phyloP scores from a whole-genome alignment of 208 protist genomes.

The Balamuthia mandrillaris region DNA sequence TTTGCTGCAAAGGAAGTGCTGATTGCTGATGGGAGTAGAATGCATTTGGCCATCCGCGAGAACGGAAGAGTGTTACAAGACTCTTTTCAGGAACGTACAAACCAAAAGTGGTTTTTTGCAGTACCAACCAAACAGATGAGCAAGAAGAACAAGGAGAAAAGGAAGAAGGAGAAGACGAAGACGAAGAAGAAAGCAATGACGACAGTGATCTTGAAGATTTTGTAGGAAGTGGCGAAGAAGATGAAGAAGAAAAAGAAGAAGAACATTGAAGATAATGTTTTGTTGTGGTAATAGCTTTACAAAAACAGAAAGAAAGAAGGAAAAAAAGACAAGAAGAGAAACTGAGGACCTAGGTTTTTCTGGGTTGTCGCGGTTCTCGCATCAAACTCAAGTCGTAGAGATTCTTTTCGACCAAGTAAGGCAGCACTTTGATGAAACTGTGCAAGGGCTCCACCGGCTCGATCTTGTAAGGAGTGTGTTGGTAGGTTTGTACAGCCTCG shows the following conservation, averaged over 20 bases:
- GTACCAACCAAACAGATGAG: too few relatives aligned
- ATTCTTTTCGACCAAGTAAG: conserved; percentile 3
- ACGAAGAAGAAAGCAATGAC: not conserved
- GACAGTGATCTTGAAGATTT: not conserved
- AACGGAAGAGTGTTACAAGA: too few relatives aligned
- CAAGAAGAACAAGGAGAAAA: too few relatives aligned
- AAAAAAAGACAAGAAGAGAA: too few relatives aligned
- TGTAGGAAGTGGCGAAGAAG: not conserved
- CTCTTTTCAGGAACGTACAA: too few relatives aligned
- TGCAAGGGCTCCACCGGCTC: not conserved
- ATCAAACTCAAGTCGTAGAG: conserved; percentile 19
- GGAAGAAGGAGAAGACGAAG: not conserved
- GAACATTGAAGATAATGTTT: not conserved
- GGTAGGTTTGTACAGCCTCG: conserved; percentile 29
- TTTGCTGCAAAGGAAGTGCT: too few relatives aligned
- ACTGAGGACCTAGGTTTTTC: too few relatives aligned
- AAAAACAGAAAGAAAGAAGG: too few relatives aligned
- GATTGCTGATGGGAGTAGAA: not conserved
- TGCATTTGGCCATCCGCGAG: conserved; percentile 7
- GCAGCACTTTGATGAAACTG: conserved; percentile 21
- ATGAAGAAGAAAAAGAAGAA: not conserved
- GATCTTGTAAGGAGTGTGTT: conserved; percentile 25
- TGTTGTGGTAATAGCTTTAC: too few relatives aligned
- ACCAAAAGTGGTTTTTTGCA: too few relatives aligned
- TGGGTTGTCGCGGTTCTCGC: conserved; percentile 15